A percentile compares a stretch with the other conserved stretches of the same genome.
These are phyloP conservation scores for Kregervanrija pseudodelftensis DNA, from an alignment of 805 yeast species.

Conservation along the genomic window DNA sequence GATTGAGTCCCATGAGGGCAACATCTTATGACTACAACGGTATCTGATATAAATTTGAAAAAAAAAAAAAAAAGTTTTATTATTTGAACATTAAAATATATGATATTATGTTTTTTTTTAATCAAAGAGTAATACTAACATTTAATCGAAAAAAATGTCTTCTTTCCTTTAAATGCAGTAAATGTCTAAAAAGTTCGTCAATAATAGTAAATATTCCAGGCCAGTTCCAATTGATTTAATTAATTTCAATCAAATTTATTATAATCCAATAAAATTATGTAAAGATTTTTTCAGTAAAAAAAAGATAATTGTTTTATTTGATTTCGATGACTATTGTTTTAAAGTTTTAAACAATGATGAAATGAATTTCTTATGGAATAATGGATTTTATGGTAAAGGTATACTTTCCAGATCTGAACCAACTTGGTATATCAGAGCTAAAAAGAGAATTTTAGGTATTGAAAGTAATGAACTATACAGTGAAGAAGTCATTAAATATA, in stretches of 20 bases:
- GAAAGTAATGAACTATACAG: conserved; percentile 31
- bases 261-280: too few species aligned
- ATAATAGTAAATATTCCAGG: conserved; percentile 3
- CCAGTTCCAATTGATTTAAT: not conserved
- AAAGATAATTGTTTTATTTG: too few species aligned
- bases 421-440: conserved; percentile 71
- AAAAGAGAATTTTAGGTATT: conserved; percentile 36
- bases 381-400: conserved; percentile 95
- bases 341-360: conserved; percentile 36
- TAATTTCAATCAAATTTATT: too few species aligned
- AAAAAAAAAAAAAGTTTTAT: too few species aligned
- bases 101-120: not conserved
- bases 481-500: conserved; percentile 70
- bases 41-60: conserved; percentile 22
- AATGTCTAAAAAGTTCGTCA: conserved; percentile 6
- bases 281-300: too few species aligned
- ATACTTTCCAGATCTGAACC: conserved; percentile 86
- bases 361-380: conserved; percentile 62
- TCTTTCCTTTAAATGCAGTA: not conserved
- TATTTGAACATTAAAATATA: too few species aligned
- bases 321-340: conserved; percentile 18
- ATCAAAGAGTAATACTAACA: too few species aligned
- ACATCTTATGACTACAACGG: conserved; percentile 31
- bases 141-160: not conserved
- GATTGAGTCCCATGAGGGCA: conserved; percentile 14